Evolutionary conservation across 306 rosid species (phyloP).

Genomic region (Dryas drummondii): DNA sequence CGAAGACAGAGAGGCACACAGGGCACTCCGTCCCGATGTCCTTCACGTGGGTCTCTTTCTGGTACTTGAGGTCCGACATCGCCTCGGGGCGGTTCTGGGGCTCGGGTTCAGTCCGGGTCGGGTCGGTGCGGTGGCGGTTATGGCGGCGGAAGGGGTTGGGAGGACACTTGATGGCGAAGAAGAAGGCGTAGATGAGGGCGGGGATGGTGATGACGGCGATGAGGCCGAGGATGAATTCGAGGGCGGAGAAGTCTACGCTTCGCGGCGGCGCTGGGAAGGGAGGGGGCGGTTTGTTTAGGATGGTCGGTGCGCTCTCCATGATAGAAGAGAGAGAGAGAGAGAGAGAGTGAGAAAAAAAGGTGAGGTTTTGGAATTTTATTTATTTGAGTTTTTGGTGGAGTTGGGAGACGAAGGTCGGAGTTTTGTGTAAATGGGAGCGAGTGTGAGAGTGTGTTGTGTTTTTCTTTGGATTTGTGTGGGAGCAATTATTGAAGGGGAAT

Average conservation of each 20-base stretch:
- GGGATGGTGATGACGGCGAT: constrained; percentile 75
- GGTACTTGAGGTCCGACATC: constrained; percentile 33
- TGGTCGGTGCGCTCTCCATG: constrained; percentile 45
- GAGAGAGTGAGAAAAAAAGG: neutral
- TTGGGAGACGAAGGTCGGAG: neutral
- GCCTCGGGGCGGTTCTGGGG: constrained; percentile 13
- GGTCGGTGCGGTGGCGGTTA: constrained; percentile 17
- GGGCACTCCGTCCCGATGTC: constrained; percentile 69
- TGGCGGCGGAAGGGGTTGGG: constrained; percentile 31
- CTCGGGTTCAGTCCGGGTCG: neutral
- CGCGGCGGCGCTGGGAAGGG: constrained; percentile 41
- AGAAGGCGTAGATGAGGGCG: constrained; percentile 59
- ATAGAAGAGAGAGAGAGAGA: constrained; percentile 5
- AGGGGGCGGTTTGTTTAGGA: constrained; percentile 34
- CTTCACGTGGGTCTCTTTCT: constrained; percentile 42
- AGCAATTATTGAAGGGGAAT: constrained; percentile 19
- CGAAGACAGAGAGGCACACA: constrained; percentile 66
- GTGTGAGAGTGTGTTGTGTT: neutral
- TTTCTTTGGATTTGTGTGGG: neutral
- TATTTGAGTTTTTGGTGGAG: neutral
- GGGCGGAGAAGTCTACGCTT: constrained; percentile 70
- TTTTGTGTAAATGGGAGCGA: neutral
- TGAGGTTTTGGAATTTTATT: constrained; percentile 5
- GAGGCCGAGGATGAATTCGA: constrained; percentile 70
- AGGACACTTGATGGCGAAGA: constrained; percentile 68